Evolutionary conservation across 345 rosid genomes (phyloP).

Genomic region (Alliaria petiolata): DNA sequence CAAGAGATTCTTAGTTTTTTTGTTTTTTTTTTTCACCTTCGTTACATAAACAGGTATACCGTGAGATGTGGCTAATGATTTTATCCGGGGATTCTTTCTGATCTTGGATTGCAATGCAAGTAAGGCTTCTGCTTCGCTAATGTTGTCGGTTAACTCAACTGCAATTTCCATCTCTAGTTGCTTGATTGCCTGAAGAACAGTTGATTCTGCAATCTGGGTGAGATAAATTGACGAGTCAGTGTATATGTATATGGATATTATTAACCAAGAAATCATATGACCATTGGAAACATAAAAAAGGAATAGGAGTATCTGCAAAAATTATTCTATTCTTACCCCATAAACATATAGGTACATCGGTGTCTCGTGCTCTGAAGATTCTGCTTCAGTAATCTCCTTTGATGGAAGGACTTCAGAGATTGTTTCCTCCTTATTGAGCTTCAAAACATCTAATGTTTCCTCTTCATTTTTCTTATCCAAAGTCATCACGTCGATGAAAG

Average conservation of each 20-base stretch:
- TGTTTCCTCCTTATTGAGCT: conserved; percentile 28
- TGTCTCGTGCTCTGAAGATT: conserved; percentile 31
- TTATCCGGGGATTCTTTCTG: conserved; percentile 73
- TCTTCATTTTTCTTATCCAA: conserved; percentile 30
- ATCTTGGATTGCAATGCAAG: conserved; percentile 80
- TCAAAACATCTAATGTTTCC: conserved; percentile 32
- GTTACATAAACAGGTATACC: conserved; percentile 67
- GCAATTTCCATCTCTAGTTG: conserved; percentile 54
- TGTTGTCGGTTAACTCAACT: conserved; percentile 56
- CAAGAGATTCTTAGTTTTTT: not conserved
- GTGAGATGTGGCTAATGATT: conserved; percentile 65
- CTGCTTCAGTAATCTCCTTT: conserved; percentile 29
- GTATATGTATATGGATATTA: not conserved
- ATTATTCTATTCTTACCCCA: conserved; percentile 51
- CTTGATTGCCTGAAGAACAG: conserved; percentile 59
- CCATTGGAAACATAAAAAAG: not conserved
- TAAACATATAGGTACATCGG: conserved; percentile 50
- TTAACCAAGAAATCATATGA: not conserved
- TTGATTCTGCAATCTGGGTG: conserved; percentile 63
- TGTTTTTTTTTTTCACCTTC: conserved; percentile 40
- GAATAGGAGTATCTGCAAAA: not conserved
- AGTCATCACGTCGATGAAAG: conserved; percentile 14
- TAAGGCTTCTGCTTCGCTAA: conserved; percentile 80
- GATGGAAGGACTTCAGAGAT: conserved; percentile 27
- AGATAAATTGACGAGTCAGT: not conserved